These are phyloP conservation scores for Truncatella angustata DNA, from an alignment of 2,329 filamentous ascomycete species.

Conservation along the genomic window DNA sequence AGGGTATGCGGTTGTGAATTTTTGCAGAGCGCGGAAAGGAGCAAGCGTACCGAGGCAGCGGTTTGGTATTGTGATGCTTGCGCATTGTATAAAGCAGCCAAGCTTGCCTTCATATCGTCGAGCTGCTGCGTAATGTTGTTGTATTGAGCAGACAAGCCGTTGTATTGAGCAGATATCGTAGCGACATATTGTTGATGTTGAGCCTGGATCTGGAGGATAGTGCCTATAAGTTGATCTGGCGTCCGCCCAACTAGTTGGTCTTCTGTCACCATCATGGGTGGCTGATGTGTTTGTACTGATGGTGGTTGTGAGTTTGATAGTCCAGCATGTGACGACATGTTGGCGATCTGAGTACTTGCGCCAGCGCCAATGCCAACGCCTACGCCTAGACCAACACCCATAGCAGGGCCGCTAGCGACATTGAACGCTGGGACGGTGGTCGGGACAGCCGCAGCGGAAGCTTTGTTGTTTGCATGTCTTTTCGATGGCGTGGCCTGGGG, in stretches of 20 bases:
- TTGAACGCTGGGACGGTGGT: slow-evolving; percentile 2
- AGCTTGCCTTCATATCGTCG: slow-evolving; percentile 29
- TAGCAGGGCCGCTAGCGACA: not conserved
- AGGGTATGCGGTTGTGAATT: no score
- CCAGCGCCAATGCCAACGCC: no score
- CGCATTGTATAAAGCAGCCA: slow-evolving; percentile 20
- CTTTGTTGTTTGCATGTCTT: slow-evolving; percentile 28
- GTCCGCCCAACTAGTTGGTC: slow-evolving; percentile 30
- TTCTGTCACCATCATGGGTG: slow-evolving; percentile 24
- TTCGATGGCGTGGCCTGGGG: slow-evolving; percentile 26
- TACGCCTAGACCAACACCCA: no score
- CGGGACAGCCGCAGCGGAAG: slow-evolving; percentile 6
- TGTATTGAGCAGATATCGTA: slow-evolving; percentile 31
- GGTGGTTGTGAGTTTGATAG: not conserved
- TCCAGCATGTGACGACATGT: slow-evolving; percentile 12
- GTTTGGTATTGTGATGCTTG: slow-evolving; percentile 29
- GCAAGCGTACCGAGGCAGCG: slow-evolving; percentile 29
- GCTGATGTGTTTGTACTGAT: no score
- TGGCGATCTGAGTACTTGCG: not conserved
- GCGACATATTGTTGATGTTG: slow-evolving; percentile 32
- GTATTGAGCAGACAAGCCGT: slow-evolving; percentile 30
- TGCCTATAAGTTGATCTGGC: slow-evolving; percentile 32
- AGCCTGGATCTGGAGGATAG: slow-evolving; percentile 32
- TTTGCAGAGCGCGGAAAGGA: no score
- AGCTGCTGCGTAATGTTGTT: slow-evolving; percentile 32